phyloP scores from a whole-genome alignment of 2,329 filamentous ascomycete genomes.

The Teratosphaeria zuluensis region DNA sequence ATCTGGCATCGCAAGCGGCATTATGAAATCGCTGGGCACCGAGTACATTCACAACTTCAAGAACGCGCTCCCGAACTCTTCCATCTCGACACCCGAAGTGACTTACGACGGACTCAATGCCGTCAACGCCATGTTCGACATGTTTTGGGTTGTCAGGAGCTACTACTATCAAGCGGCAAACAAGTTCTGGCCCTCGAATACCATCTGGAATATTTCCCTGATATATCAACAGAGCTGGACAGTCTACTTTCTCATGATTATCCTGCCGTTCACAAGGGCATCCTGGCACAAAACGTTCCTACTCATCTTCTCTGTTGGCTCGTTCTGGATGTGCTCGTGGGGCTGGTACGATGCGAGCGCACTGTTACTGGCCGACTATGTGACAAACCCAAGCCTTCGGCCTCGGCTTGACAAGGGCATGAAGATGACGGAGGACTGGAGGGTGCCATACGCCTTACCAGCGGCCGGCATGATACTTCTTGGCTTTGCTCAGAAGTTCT shows the following conservation, averaged over 20 bases:
- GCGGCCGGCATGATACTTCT: slow-evolving; percentile 5
- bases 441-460: slow-evolving; percentile 12
- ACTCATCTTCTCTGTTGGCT: slow-evolving; percentile 18
- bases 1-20: slow-evolving; percentile 30
- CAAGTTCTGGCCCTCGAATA: slow-evolving; percentile 35
- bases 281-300: slow-evolving; percentile 31
- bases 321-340: slow-evolving; percentile 23
- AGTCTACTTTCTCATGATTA: slow-evolving; percentile 40
- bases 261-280: slow-evolving; percentile 34
- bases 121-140: slow-evolving; percentile 38
- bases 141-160: slow-evolving; percentile 36
- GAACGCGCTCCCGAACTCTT: slow-evolving; percentile 27
- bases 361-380: slow-evolving; percentile 18
- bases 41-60: slow-evolving; percentile 32
- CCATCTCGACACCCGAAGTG: slow-evolving; percentile 22
- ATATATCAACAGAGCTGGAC: slow-evolving; percentile 35
- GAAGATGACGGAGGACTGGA: slow-evolving; percentile 11
- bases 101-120: slow-evolving; percentile 32
- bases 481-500: slow-evolving; percentile 19
- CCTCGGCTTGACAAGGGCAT: slow-evolving; percentile 12
- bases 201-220: slow-evolving; percentile 37
- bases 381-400: slow-evolving; percentile 11
- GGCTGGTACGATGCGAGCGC: slow-evolving; percentile 22
- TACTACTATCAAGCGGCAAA: slow-evolving; percentile 33
- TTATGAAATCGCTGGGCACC: slow-evolving; percentile 25